Percentiles rank a stretch among this genome's conserved stretches.
Conservation (phyloP, 306 rosid species). For the Casuarina cunninghamiana region DNA sequence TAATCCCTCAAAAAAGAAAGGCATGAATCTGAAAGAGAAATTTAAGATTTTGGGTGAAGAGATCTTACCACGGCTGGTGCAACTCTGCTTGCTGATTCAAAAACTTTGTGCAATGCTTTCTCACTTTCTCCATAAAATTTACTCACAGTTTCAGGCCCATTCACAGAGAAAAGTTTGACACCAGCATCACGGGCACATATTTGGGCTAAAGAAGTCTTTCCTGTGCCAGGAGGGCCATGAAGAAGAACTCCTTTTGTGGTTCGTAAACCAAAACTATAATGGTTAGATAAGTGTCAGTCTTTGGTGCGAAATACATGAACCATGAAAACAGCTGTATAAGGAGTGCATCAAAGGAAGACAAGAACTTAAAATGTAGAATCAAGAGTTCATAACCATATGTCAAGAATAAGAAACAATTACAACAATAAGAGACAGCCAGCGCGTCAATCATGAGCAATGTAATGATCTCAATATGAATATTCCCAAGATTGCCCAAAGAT, state of each 20-base stretch:
- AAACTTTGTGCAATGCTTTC: conserved; percentile 60
- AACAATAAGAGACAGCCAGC: neutral
- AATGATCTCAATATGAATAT: neutral
- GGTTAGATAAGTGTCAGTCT: conserved; percentile 21
- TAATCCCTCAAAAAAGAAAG: conserved; percentile 22
- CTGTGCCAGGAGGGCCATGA: conserved; percentile 96
- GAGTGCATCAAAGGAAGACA: neutral
- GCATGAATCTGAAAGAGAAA: neutral
- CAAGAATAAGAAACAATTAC: neutral
- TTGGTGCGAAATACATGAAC: conserved; percentile 12
- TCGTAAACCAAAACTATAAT: conserved; percentile 72
- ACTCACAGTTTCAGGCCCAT: conserved; percentile 81
- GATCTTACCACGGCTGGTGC: conserved; percentile 89
- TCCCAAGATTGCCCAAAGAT: neutral
- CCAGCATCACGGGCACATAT: conserved; percentile 74
- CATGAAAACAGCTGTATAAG: neutral
- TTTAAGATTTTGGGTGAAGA: conserved; percentile 23
- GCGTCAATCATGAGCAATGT: neutral
- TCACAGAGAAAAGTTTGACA: conserved; percentile 63
- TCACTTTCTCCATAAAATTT: conserved; percentile 88
- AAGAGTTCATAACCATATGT: neutral
- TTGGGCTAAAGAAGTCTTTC: conserved; percentile 83
- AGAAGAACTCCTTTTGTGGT: conserved; percentile 88
- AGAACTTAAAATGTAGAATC: neutral
- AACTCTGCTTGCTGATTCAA: conserved; percentile 73